Evolutionary conservation across 345 rosid species (phyloP).

Genomic region (Lepidium aucheri): DNA sequence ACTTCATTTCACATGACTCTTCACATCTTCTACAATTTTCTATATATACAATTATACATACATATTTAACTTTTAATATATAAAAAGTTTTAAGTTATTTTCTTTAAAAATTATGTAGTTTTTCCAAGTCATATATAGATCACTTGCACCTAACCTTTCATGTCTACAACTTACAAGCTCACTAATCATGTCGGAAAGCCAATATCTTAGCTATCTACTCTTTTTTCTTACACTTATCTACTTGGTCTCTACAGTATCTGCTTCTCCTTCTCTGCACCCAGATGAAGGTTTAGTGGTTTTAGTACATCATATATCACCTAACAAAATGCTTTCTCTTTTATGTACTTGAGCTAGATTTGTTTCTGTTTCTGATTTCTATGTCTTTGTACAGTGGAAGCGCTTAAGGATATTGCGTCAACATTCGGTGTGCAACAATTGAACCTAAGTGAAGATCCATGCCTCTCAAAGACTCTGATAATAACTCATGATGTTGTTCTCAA

Average conservation of each 20-base stretch:
- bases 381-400: constrained; percentile 15
- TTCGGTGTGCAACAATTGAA: constrained; percentile 17
- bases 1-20: constrained; percentile 5
- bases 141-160: neutral
- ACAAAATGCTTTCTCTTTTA: neutral
- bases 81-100: neutral
- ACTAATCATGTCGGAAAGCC: constrained; percentile 4
- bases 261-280: constrained; percentile 26
- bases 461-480: constrained; percentile 22
- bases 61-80: neutral
- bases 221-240: constrained; percentile 10
- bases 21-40: constrained; percentile 5
- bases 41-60: neutral
- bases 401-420: constrained; percentile 18
- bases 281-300: constrained; percentile 17
- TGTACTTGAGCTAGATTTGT: neutral
- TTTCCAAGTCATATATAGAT: neutral
- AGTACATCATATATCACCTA: neutral
- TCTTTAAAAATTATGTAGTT: neutral
- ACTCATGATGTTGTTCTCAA: constrained; percentile 8
- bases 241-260: neutral
- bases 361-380: neutral
- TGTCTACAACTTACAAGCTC: constrained; percentile 7
- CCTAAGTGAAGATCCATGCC: constrained; percentile 28
- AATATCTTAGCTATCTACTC: neutral